A percentile compares a stretch with the other conserved stretches of the same genome.
Conservation (phyloP, 1,139 yeast genomes). For the Kodamaea suecica region DNA sequence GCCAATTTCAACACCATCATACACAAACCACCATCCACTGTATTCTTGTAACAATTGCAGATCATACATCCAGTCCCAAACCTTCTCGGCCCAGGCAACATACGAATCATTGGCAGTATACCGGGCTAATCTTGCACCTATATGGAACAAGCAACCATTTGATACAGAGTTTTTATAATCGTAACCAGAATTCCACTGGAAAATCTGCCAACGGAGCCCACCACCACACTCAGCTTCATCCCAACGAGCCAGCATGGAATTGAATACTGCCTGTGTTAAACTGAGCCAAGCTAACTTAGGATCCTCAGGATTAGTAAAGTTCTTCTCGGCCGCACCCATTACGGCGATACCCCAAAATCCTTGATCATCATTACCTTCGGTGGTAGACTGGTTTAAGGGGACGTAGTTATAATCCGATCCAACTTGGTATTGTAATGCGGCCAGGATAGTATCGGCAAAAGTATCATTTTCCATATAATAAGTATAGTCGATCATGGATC, state of each 20-base stretch:
- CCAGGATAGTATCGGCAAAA: constrained; percentile 50
- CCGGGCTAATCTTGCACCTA: constrained; percentile 76
- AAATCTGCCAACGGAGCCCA: constrained; percentile 85
- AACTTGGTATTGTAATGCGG: constrained; percentile 60
- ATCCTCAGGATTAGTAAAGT: constrained; percentile 60
- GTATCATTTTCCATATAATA: constrained; percentile 62
- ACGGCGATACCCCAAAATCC: constrained; percentile 88
- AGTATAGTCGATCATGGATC: constrained; percentile 67
- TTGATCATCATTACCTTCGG: constrained; percentile 92
- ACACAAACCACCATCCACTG: constrained; percentile 33
- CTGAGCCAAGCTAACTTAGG: constrained; percentile 51
- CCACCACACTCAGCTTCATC: constrained; percentile 63
- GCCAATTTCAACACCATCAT: constrained; percentile 68
- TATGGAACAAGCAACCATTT: constrained; percentile 72
- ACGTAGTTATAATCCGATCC: constrained; percentile 69
- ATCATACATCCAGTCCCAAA: constrained; percentile 67
- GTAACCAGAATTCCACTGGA: constrained; percentile 72
- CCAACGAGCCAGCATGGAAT: constrained; percentile 77
- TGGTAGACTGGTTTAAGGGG: constrained; percentile 69
- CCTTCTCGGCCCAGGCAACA: constrained; percentile 59
- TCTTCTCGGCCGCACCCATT: constrained; percentile 79
- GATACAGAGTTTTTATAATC: constrained; percentile 77
- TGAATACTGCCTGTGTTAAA: constrained; percentile 71
- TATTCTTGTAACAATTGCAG: constrained; percentile 43
- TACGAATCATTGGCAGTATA: constrained; percentile 64